A percentile compares a stretch with the other conserved stretches of the same genome.
Evolutionary conservation across 1,139 yeast species (phyloP).

Genomic region (Scheffersomyces illinoinensis): DNA sequence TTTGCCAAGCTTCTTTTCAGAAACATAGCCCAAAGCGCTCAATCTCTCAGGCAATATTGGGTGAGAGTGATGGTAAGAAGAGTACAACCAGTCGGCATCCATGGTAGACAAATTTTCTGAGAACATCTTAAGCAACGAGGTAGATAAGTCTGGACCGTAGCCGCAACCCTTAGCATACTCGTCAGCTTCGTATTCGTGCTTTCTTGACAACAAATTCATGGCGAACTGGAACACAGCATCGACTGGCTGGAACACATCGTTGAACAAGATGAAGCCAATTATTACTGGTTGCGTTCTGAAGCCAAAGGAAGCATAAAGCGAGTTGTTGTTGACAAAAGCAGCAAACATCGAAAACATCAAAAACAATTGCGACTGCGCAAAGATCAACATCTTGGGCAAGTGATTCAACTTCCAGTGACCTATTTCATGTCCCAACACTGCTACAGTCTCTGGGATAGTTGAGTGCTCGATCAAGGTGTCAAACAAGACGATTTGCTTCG

Average conservation of each 20-base stretch:
- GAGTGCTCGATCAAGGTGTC: slow-evolving; percentile 88
- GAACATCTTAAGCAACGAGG: slow-evolving; percentile 72
- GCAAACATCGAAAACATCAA: slow-evolving; percentile 71
- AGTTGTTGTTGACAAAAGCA: slow-evolving; percentile 73
- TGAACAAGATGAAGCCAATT: slow-evolving; percentile 76
- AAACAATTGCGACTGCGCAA: slow-evolving; percentile 66
- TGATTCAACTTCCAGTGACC: slow-evolving; percentile 97
- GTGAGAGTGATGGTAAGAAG: slow-evolving; percentile 87
- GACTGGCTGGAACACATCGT: slow-evolving; percentile 74
- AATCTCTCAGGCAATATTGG: slow-evolving; percentile 91
- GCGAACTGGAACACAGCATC: slow-evolving; percentile 67
- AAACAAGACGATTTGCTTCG: slow-evolving; percentile 88
- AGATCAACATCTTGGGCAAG: slow-evolving; percentile 66
- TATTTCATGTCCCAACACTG: slow-evolving; percentile 94
- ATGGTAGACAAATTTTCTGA: slow-evolving; percentile 79
- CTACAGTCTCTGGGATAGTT: slow-evolving; percentile 77
- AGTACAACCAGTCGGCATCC: slow-evolving; percentile 87
- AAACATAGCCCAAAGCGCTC: slow-evolving; percentile 60
- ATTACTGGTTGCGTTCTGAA: slow-evolving; percentile 70
- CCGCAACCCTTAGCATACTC: slow-evolving; percentile 77
- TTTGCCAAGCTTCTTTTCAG: slow-evolving; percentile 45
- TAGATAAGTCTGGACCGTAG: slow-evolving; percentile 64
- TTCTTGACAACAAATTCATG: slow-evolving; percentile 73
- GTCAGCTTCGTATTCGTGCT: slow-evolving; percentile 92
- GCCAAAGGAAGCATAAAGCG: slow-evolving; percentile 79